Evolutionary conservation across 805 yeast genomes (phyloP), one percentile per base, ranked within the genome.

Genomic region (Metahyphopichia silvanorum): DNA sequence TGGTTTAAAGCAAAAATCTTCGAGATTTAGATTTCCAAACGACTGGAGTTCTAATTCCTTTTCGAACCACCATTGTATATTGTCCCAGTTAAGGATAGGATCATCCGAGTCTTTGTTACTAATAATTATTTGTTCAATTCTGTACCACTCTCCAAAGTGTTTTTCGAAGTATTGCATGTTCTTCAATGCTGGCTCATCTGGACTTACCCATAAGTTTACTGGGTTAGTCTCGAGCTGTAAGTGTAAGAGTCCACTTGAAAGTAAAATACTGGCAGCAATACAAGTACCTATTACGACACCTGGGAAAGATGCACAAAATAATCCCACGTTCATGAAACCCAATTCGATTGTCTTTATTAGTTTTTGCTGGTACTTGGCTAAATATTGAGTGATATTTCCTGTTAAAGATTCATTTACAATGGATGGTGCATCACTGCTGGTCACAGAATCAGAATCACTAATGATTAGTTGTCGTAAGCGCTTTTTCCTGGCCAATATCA

Each of bases 71-170:
- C 98, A 91, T 40, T 77, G 53, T 14, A 89, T 51, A 2, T 79
- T 77, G 1, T 76, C 79, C 69, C 86, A 86, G 20, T 72, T 69
- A 17, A 74, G 48, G 21, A 91, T 61, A 0, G 91, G 82, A 14
- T 39, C 30, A 0, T 79, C 74, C 0, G 86, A 86, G 3, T 84
- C 68, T 14, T 77, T 77, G 17, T 51, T 49, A 39, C 62, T 60
- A 5, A 91, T 64, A 42, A 86, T 85, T 0, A 86, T 61, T 57
- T 91, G 98, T 48, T 87, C 91, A 4, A 86, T 77, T 46, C 97
- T 70, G 61, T 83, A 93, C 65, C 93, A 91, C 23, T 94, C 95
- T 1, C 97, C 96, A 57, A 91, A 91, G 39, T 78, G 76, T 14
- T 72, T 70, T 53, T 93, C 96, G 52, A 78, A 91, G 44, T 66